phyloP scores from a whole-genome alignment of 2,329 filamentous ascomycete genomes.

The Capronia coronata region DNA sequence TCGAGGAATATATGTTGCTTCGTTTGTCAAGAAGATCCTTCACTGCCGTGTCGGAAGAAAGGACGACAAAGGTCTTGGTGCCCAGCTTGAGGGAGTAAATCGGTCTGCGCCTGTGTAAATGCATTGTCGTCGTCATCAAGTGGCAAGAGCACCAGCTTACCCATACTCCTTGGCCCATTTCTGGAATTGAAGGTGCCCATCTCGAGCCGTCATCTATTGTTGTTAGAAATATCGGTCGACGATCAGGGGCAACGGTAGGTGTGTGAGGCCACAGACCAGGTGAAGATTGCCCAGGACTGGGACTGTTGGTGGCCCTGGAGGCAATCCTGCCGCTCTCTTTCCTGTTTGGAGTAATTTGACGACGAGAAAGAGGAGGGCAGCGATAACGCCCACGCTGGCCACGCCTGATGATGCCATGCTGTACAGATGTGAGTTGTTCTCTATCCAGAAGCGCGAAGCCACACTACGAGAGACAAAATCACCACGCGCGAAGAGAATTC shows the following conservation, averaged over 20 bases:
- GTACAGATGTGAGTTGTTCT: too few relatives aligned
- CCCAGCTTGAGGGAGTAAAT: constrained; percentile 49
- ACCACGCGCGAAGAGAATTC: too few relatives aligned
- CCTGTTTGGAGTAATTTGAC: too few relatives aligned
- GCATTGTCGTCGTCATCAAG: too few relatives aligned
- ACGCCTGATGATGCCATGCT: too few relatives aligned
- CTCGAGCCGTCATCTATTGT: constrained; percentile 37
- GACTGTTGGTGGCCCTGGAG: constrained; percentile 48
- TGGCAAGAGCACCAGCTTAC: background rate
- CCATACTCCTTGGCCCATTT: constrained; percentile 51
- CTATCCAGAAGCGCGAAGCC: too few relatives aligned
- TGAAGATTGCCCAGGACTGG: constrained; percentile 50
- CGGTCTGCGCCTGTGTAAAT: constrained; percentile 28
- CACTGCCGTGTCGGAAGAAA: constrained; percentile 42
- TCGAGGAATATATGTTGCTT: constrained; percentile 46
- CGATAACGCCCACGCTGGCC: too few relatives aligned
- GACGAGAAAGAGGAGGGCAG: too few relatives aligned
- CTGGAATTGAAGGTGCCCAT: constrained; percentile 44
- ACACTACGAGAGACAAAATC: too few relatives aligned
- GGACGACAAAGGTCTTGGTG: constrained; percentile 43
- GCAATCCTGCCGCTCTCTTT: constrained; percentile 31
- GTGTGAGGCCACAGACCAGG: constrained; percentile 27
- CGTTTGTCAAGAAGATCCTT: constrained; percentile 50
- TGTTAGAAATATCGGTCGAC: constrained; percentile 6
- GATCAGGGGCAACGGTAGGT: too few relatives aligned